phyloP scores from a whole-genome alignment of 305 asterid species.

The Ilex paraguariensis region DNA sequence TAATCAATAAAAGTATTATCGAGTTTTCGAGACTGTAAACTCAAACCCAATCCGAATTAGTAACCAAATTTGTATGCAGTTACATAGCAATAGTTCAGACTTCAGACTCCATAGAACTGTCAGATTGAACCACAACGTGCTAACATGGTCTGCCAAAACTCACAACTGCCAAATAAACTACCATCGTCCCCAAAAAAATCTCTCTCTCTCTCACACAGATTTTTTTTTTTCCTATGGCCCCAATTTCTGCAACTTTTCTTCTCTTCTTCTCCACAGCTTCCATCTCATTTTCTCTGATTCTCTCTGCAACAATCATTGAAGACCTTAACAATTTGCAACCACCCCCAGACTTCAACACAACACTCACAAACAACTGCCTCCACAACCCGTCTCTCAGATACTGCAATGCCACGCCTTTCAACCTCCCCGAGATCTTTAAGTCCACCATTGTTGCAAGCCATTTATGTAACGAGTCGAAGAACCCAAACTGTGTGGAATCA shows the following conservation, averaged over 20 bases:
- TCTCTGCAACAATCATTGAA: slow-evolving; percentile 31
- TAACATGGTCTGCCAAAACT: no score
- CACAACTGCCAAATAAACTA: no score
- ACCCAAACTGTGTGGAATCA: slow-evolving; percentile 45
- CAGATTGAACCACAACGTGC: no score
- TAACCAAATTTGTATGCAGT: no score
- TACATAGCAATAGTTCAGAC: no score
- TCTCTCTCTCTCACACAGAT: no score
- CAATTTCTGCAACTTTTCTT: slow-evolving; percentile 14
- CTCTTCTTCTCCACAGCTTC: slow-evolving; percentile 13
- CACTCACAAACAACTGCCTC: slow-evolving; percentile 46
- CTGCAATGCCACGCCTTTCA: slow-evolving; percentile 39
- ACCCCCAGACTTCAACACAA: slow-evolving; percentile 48
- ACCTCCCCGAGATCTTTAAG: slow-evolving; percentile 42
- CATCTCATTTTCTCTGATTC: slow-evolving; percentile 11
- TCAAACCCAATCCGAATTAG: no score
- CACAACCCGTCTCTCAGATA: slow-evolving; percentile 45
- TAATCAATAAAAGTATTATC: no score
- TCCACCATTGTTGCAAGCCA: slow-evolving; percentile 59
- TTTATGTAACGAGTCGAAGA: slow-evolving; percentile 44
- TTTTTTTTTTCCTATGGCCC: slow-evolving; percentile 24
- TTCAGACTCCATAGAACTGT: no score
- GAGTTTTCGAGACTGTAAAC: no score
- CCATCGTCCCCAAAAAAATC: no score
- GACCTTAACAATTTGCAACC: slow-evolving; percentile 45